Conservation (phyloP, 768 basidiomycete species). For the Russula foetens region DNA sequence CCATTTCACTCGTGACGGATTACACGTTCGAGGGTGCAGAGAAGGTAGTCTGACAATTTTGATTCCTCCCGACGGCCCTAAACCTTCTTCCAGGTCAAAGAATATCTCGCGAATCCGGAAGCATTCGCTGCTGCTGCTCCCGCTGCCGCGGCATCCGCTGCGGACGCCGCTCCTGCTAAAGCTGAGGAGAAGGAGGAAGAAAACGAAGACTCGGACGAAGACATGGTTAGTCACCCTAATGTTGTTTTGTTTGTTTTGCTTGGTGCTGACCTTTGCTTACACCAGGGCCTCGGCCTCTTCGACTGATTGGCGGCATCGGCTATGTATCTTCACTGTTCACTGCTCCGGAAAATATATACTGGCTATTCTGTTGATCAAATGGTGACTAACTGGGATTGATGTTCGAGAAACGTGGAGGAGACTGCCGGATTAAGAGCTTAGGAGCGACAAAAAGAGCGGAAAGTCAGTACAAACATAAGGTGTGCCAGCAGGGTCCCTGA, state of each 20-base stretch:
- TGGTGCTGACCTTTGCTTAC: conserved; percentile 6
- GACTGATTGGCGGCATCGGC: conserved; percentile 41
- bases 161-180: conserved; percentile 49
- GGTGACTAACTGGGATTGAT: neutral
- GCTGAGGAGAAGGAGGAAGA: conserved; percentile 63
- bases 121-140: conserved; percentile 83
- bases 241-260: neutral
- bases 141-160: conserved; percentile 41
- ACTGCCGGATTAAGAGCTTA: neutral
- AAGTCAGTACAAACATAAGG: no score
- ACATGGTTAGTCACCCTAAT: conserved; percentile 57
- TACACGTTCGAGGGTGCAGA: conserved; percentile 91
- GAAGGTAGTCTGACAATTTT: conserved; percentile 50
- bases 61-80: conserved; percentile 27
- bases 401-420: neutral
- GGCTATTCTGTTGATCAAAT: neutral
- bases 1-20: conserved; percentile 82
- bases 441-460: no score
- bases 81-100: conserved; percentile 63
- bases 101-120: conserved; percentile 94
- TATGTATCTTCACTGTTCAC: neutral
- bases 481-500: neutral
- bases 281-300: conserved; percentile 89
- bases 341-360: neutral
- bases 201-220: conserved; percentile 81